A percentile compares a stretch with the other conserved stretches of the same genome.
phyloP scores from a whole-genome alignment of 2,329 filamentous ascomycete genomes.

The Alternaria ventricosa region DNA sequence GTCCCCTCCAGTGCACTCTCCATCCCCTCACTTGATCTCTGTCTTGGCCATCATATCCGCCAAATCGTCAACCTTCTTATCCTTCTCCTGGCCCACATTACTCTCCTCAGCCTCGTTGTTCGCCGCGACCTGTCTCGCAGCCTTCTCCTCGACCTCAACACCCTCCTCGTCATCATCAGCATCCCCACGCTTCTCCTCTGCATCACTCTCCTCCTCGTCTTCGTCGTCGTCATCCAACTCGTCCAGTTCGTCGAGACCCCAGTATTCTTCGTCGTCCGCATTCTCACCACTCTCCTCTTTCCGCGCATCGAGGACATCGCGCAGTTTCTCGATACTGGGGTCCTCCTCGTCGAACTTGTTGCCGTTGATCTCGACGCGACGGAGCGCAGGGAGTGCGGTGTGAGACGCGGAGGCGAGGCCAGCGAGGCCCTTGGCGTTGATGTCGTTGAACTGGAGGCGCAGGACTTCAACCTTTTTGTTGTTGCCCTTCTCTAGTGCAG shows the following conservation, averaged over 20 bases:
- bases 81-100: constrained; percentile 72
- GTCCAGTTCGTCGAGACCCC: constrained; percentile 66
- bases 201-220: constrained; percentile 74
- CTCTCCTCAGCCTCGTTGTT: constrained; percentile 76
- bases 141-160: constrained; percentile 50
- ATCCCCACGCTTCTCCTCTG: constrained; percentile 64
- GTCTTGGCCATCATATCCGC: constrained; percentile 79
- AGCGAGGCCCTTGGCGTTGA: constrained; percentile 77
- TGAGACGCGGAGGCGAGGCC: constrained; percentile 70
- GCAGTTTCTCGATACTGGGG: constrained; percentile 69
- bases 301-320: constrained; percentile 71
- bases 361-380: constrained; percentile 91
- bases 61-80: constrained; percentile 81
- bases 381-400: constrained; percentile 74
- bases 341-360: constrained; percentile 95
- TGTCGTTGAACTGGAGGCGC: constrained; percentile 92
- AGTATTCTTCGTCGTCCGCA: constrained; percentile 63
- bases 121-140: constrained; percentile 65
- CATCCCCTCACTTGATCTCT: constrained; percentile 39
- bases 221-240: constrained; percentile 88
- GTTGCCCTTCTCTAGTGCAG: constrained; percentile 74
- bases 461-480: constrained; percentile 83
- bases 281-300: constrained; percentile 65
- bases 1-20: not conserved
- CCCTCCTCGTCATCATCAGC: constrained; percentile 74